These are phyloP conservation scores for Mrakia hoshinonis DNA, from an alignment of 768 basidiomycete genomes.

Conservation along the genomic window DNA sequence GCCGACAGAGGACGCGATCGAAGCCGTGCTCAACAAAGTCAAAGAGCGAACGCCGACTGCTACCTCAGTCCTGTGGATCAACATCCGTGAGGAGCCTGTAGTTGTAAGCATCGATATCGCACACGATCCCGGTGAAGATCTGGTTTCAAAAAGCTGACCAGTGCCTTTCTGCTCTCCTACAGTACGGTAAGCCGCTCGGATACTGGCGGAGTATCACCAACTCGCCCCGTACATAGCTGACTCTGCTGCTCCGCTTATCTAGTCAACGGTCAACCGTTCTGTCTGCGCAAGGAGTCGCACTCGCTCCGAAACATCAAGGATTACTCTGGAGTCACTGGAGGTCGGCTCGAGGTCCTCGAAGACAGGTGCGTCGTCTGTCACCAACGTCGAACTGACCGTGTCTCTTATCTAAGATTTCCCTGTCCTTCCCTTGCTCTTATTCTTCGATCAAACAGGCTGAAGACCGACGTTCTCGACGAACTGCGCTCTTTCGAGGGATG, in stretches of 20 bases:
- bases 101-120: no score
- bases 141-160: no score
- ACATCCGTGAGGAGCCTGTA: conserved; percentile 59
- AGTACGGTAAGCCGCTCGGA: no score
- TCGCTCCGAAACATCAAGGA: conserved; percentile 92
- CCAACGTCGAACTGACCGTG: no score
- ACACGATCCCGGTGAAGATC: no score
- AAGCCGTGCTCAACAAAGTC: conserved; percentile 61
- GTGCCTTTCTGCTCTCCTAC: conserved; percentile 57
- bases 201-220: no score
- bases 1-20: conserved; percentile 78
- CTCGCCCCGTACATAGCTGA: no score
- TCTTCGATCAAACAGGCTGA: no score
- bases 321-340: conserved; percentile 67
- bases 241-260: no score
- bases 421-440: no score
- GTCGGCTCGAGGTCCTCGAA: conserved; percentile 79
- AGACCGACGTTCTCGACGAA: conserved; percentile 78
- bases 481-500: conserved; percentile 72
- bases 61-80: conserved; percentile 73
- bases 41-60: conserved; percentile 54
- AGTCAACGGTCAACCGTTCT: conserved; percentile 90
- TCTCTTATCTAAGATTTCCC: no score
- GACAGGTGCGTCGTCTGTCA: no score
- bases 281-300: conserved; percentile 68